Base-by-base conservation (phyloP, 2,329 filamentous ascomycete species). In the Nemania sp. region DNA sequence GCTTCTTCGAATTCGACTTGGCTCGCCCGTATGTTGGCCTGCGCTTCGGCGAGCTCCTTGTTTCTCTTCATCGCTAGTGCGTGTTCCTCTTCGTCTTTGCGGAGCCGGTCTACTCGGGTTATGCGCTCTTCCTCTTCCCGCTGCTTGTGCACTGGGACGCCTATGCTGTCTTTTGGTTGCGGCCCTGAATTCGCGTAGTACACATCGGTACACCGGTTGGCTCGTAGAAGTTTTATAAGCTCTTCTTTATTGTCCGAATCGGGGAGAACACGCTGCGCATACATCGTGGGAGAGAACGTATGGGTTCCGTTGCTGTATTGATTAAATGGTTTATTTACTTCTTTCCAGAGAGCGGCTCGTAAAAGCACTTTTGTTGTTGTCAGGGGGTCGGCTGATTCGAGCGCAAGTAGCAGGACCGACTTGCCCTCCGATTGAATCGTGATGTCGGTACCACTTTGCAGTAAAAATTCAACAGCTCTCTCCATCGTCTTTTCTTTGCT, bases 281-380 rank as follows among this genome's bases (percentile, higher is more conserved):
- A 88, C 72, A 83, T 85, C 3, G 84, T 82, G 0, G 85, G 80
- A 0, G 85, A 88, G 68, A 86, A 88, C 1, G 79, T 82, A 60
- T 77, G 77, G 5, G 72, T 75, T 20, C 78, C 77, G 36, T 79
- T 73, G 1, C 70, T 79, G 68, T 77, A 83, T 55, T 77, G 72
- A 60, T 85, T 83, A 62, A 77, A 82, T 0, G 80, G 72, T 56
- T 82, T 78, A 69, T 88, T 88, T 62, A 88, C 71, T 26, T 80
- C 72, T 64, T 84, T 83, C 83, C 84, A 88, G 71, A 87, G 77
- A 37, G 80, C 83, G 0, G 80, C 81, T 61, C 84, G 84, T 6
- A 89, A 73, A 1, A 88, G 75, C 0, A 80, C 77, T 36, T 78
- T 78, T 0, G 81, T 81, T 5, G 82, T 81, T 0, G 75, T 70